phyloP scores from a whole-genome alignment of 345 rosid genomes.

The Eutrema japonicum region DNA sequence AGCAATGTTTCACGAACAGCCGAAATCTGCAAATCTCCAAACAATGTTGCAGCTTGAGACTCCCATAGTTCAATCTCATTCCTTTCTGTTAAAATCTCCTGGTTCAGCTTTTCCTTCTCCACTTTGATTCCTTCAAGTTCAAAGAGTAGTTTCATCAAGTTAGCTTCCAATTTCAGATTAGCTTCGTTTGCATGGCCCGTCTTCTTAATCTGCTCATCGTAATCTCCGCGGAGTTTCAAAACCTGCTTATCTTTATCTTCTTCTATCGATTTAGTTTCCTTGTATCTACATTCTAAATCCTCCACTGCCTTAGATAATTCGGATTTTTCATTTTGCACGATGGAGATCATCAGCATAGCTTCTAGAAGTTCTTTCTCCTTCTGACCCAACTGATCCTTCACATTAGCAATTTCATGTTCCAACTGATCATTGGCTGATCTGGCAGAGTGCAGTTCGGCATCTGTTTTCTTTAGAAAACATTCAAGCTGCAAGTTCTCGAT shows the following conservation, averaged over 20 bases:
- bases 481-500: conserved; percentile 49
- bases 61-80: conserved; percentile 61
- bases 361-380: conserved; percentile 55
- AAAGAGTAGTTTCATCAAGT: conserved; percentile 49
- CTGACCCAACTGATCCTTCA: conserved; percentile 49
- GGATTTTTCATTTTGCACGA: conserved; percentile 47
- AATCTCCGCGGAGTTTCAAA: conserved; percentile 58
- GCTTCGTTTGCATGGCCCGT: conserved; percentile 44
- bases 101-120: conserved; percentile 57
- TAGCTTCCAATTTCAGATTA: conserved; percentile 55
- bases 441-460: conserved; percentile 50
- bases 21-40: conserved; percentile 60
- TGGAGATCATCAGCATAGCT: conserved; percentile 51
- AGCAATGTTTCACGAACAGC: conserved; percentile 59
- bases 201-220: conserved; percentile 55
- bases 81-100: conserved; percentile 54
- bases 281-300: conserved; percentile 62
- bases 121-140: conserved; percentile 55
- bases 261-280: conserved; percentile 52
- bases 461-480: conserved; percentile 46
- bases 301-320: conserved; percentile 53
- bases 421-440: conserved; percentile 52
- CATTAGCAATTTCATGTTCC: conserved; percentile 52
- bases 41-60: conserved; percentile 56
- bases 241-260: conserved; percentile 59